Base-by-base conservation (phyloP, 176 grass and related monocot species). In the Eragrostis curvula region DNA sequence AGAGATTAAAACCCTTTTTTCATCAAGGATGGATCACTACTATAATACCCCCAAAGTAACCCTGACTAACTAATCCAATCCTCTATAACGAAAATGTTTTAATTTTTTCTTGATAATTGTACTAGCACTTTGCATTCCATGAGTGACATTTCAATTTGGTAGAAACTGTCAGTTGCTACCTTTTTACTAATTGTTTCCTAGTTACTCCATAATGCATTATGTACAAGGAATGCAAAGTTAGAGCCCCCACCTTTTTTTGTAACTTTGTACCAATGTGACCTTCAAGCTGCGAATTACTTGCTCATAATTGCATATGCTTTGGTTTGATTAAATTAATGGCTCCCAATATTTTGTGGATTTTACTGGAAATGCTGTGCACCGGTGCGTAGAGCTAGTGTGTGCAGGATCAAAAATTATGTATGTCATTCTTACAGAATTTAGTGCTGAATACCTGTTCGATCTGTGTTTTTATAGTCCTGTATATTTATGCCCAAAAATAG, bases 321-420 rank as follows among this genome's bases (percentile, higher is more conserved):
- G 25, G 27, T 78, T 79, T 79, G 27, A 51, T 66, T 62, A 47
- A 66, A 79, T 66, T 12, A 78, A 17, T 66, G 56, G 9, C n/a
- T 24, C 9, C 0, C 21, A 23, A 20, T 23, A 5, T 58, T 59
- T 24, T 12, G 8, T 48, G 18, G 24, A 47, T 47, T 62, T 47
- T 62, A 75, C 73, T 40, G 32, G 20, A 36, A 83, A 41, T 71
- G 8, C 3, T 41, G 43, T 16, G 7, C 48, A 86, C 66, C 39
- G 18, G 50, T 72, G 56, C 78, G 78, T 8, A 72, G 71, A 83
- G 67, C 29, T 8, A 3, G 3, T 48, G 23, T 5, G 23, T 71
- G 47, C 20, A 67, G 12, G 3, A 16, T 49, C 3, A 71, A 48
- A 73, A 42, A 44, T 84, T 5, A 68, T 74, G 65, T 74, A 23